Conservation (phyloP, 805 yeast genomes). For the Candida khao-thaluensis region DNA sequence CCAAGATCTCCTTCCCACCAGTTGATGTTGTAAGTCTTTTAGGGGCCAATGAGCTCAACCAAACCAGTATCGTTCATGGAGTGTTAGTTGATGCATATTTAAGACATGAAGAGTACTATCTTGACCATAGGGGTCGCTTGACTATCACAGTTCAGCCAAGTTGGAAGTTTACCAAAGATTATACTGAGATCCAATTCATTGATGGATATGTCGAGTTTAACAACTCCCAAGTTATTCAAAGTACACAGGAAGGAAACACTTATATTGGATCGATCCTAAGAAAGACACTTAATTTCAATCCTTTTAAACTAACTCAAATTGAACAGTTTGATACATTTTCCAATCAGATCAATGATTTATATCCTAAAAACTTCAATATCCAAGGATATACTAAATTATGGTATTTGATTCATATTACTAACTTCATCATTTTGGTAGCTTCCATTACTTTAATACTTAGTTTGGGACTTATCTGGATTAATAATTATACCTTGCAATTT, state of each 20-base stretch:
- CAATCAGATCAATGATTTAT: conserved; percentile 6
- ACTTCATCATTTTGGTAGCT: conserved; percentile 3
- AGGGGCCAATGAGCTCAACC: background rate
- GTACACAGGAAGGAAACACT: background rate
- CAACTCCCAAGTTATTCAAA: background rate
- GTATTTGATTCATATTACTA: conserved; percentile 9
- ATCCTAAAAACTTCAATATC: background rate
- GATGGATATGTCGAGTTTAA: conserved; percentile 4
- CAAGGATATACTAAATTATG: background rate
- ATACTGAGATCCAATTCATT: background rate
- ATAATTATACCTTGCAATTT: background rate
- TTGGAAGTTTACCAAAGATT: conserved; percentile 7
- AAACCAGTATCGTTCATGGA: background rate
- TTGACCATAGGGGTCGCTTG: conserved; percentile 13
- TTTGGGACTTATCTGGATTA: conserved; percentile 1
- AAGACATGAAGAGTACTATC: conserved; percentile 20
- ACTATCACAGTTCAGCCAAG: conserved; percentile 23
- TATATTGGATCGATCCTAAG: background rate
- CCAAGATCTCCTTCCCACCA: conserved; percentile 13
- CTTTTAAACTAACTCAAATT: background rate
- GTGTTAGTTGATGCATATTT: conserved; percentile 18
- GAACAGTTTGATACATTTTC: background rate
- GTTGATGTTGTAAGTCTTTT: conserved; percentile 17
- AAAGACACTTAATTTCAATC: background rate
- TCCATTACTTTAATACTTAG: conserved; percentile 2